phyloP scores from a whole-genome alignment of 176 grass and related monocot species.

The Coix lacrymajobi region DNA sequence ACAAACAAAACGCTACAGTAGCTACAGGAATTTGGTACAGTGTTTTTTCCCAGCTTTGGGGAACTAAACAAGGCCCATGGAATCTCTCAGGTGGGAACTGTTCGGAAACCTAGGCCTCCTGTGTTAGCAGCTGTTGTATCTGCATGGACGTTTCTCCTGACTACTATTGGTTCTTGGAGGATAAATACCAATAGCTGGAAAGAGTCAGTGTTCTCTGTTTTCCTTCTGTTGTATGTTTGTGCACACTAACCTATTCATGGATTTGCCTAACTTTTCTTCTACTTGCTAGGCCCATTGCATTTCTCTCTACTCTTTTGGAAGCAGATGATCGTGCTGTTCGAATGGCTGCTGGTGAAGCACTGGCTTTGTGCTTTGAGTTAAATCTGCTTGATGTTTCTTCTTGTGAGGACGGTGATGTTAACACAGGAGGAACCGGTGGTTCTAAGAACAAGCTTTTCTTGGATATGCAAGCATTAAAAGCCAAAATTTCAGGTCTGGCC shows the following conservation, averaged over 20 bases:
- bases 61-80: too few species aligned
- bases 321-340: constrained; percentile 76
- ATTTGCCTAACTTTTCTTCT: constrained; percentile 10
- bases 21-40: too few species aligned
- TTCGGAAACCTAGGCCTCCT: constrained; percentile 55
- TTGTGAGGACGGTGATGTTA: constrained; percentile 35
- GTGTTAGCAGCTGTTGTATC: constrained; percentile 78
- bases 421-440: constrained; percentile 29
- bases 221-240: not conserved
- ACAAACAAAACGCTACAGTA: too few species aligned
- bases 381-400: constrained; percentile 64
- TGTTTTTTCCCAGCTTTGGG: too few species aligned
- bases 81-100: constrained; percentile 57
- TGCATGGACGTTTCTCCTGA: constrained; percentile 90
- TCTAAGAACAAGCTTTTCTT: constrained; percentile 60
- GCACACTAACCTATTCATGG: not conserved
- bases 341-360: constrained; percentile 89
- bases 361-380: constrained; percentile 75
- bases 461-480: constrained; percentile 84
- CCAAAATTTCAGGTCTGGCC: constrained; percentile 65
- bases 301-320: constrained; percentile 79
- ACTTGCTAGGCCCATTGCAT: constrained; percentile 53
- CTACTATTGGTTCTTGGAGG: constrained; percentile 80
- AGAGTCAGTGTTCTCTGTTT: constrained; percentile 45
- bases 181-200: constrained; percentile 91